Conservation (phyloP, 495 filamentous ascomycete species). For the Podospora pseudocomata region DNA sequence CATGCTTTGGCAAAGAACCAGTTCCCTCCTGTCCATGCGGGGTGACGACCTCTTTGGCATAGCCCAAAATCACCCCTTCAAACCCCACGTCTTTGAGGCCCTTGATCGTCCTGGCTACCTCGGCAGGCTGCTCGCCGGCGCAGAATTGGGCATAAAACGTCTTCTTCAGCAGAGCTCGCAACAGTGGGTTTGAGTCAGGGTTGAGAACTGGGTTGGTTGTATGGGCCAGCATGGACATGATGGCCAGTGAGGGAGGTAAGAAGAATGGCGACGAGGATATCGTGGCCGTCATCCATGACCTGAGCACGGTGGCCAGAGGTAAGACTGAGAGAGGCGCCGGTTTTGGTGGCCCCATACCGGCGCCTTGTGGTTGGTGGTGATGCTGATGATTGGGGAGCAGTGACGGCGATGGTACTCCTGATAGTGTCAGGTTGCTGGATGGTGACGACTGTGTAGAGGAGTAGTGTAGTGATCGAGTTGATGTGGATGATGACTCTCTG, state of each 20-base stretch:
- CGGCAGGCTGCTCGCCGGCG: conserved; percentile 61
- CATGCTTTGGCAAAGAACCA: conserved; percentile 44
- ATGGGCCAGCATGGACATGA: conserved; percentile 68
- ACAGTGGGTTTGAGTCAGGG: conserved; percentile 55
- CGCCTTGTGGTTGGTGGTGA: conserved; percentile 11
- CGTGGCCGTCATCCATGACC: conserved; percentile 72
- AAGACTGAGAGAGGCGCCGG: conserved; percentile 63
- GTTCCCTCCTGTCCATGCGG: conserved; percentile 21
- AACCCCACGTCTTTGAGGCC: conserved; percentile 64
- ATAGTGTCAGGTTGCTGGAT: conserved; percentile 30
- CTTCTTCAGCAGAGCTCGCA: conserved; percentile 59
- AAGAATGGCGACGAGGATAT: conserved; percentile 75
- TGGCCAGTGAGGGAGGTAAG: conserved; percentile 63
- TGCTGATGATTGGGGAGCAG: conserved; percentile 12
- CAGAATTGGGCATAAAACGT: conserved; percentile 88
- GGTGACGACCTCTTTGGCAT: conserved; percentile 69
- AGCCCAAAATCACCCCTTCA: conserved; percentile 72
- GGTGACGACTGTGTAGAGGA: conserved; percentile 39
- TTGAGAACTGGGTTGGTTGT: conserved; percentile 57
- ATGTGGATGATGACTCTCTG: conserved; percentile 8
- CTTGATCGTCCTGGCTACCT: conserved; percentile 58
- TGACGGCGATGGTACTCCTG: conserved; percentile 20
- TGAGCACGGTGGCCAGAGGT: conserved; percentile 67
- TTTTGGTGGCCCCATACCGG: conserved; percentile 29
- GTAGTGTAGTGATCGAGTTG: conserved; percentile 36